Base-by-base conservation (phyloP, 805 yeast genomes). In the Yamadazyma scolyti region DNA sequence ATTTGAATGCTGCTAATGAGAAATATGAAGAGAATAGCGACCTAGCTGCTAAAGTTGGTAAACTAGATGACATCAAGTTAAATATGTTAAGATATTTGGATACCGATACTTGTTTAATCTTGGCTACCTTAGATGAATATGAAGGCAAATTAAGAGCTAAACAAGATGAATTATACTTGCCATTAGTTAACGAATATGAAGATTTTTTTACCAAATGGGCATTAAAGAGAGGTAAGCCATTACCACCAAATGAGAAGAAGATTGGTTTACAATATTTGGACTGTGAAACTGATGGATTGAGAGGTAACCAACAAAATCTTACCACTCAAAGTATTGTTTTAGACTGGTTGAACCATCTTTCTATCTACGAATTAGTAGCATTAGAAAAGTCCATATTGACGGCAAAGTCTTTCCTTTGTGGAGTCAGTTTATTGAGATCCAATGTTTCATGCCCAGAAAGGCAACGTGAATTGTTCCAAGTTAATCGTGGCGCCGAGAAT, bases 71-170 rank as follows among this genome's bases (percentile, higher is more conserved):
- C 25, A 73, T 86, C 13, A 71, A 75, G 39, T 56, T 68, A 25
- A 73, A 73, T 40, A 60, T 93, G 39, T 61, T 90, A 48, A 77
- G 89, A 33, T 93, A 89, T 51, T 65, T 94, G 36, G 98, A 93
- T 54, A 93, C 98, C 0, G 99, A 93, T 56, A 88, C 97, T 2
- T 65, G 95, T 40, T 68, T 93, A 31, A 87, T 90, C 6, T 82
- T 89, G 49, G 79, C 96, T 1, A 95, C 96, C 9, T 43, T 46
- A 8, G 68, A 65, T 24, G 97, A 90, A 53, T 87, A 83, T 52
- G 89, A 84, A 43, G 97, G 97, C 7, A 67, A 64, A 24, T 67
- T 93, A 40, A 73, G 98, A 50, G 54, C 63, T 22, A 86, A 75
- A n/a, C 98, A 93, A 58, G 80, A 86, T 42, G 75, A 77, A 44